phyloP scores from a whole-genome alignment of 2,329 filamentous ascomycete species.

The Fusarium sp. region DNA sequence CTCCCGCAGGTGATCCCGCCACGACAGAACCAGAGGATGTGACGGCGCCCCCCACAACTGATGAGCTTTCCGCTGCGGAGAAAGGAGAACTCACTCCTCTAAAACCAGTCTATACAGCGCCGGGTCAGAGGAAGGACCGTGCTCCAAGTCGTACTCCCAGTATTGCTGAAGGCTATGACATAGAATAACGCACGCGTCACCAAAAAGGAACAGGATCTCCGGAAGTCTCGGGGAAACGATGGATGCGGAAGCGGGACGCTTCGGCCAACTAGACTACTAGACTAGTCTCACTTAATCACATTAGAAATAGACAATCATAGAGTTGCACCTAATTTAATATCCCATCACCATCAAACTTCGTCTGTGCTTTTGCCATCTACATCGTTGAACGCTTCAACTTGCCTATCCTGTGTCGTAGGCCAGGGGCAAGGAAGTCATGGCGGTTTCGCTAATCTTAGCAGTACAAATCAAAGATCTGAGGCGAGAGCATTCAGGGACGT shows the following conservation, averaged over 20 bases:
- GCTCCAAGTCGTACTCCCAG: background rate
- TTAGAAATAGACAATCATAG: background rate
- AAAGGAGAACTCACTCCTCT: constrained; percentile 4
- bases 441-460: background rate
- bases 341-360: background rate
- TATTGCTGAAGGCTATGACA: background rate
- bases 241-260: background rate
- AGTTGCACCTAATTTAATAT: background rate
- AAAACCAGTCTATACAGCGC: background rate
- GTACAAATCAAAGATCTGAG: background rate
- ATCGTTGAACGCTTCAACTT: background rate
- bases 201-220: background rate
- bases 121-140: background rate
- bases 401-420: background rate
- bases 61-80: constrained; percentile 26
- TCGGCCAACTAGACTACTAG: background rate
- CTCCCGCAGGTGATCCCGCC: background rate
- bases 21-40: background rate
- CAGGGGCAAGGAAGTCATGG: background rate
- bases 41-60: accelerated
- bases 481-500: background rate
- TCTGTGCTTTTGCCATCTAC: background rate
- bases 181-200: background rate
- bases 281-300: background rate
- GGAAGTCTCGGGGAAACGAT: background rate